A percentile compares a stretch with the other conserved stretches of the same genome.
Conservation (phyloP, 805 yeast genomes). For the Yamadazyma takamatsuzukensis region DNA sequence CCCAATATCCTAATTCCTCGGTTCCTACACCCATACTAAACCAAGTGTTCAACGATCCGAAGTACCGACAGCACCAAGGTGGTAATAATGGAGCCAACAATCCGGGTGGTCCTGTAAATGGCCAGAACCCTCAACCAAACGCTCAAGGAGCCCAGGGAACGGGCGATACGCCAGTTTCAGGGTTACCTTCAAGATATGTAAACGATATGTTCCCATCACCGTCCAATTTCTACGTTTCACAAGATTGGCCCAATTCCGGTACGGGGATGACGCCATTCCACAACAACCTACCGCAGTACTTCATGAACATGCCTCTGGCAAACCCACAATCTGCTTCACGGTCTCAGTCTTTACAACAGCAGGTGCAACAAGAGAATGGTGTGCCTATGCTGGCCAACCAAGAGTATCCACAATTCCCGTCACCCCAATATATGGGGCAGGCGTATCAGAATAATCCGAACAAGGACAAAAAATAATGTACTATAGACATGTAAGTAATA, state of each 20-base stretch:
- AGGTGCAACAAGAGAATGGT: background rate
- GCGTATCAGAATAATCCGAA: slow-evolving; percentile 1
- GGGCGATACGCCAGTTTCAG: slow-evolving; percentile 67
- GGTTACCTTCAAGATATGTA: slow-evolving; percentile 67
- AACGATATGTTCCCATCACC: slow-evolving; percentile 80
- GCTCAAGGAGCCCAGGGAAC: slow-evolving; percentile 4
- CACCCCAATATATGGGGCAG: slow-evolving; percentile 36
- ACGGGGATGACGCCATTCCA: slow-evolving; percentile 38
- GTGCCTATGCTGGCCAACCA: too few species aligned
- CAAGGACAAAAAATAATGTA: slow-evolving; percentile 8
- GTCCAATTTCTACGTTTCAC: slow-evolving; percentile 62
- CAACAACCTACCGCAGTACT: slow-evolving; percentile 33
- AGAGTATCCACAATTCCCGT: slow-evolving; percentile 12
- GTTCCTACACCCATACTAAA: slow-evolving; percentile 33
- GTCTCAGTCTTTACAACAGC: background rate
- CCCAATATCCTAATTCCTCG: slow-evolving; percentile 20
- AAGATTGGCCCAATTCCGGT: slow-evolving; percentile 36
- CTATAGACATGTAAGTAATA: background rate
- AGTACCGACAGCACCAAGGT: slow-evolving; percentile 4
- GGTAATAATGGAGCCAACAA: slow-evolving; percentile 7
- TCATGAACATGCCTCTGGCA: slow-evolving; percentile 17
- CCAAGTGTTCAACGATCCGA: slow-evolving; percentile 23
- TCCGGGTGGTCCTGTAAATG: slow-evolving; percentile 14
- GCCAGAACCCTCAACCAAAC: slow-evolving; percentile 6
- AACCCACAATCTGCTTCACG: slow-evolving; percentile 1